Conservation (phyloP, 2,329 filamentous ascomycete species). For the Aspergillus udagawae region DNA sequence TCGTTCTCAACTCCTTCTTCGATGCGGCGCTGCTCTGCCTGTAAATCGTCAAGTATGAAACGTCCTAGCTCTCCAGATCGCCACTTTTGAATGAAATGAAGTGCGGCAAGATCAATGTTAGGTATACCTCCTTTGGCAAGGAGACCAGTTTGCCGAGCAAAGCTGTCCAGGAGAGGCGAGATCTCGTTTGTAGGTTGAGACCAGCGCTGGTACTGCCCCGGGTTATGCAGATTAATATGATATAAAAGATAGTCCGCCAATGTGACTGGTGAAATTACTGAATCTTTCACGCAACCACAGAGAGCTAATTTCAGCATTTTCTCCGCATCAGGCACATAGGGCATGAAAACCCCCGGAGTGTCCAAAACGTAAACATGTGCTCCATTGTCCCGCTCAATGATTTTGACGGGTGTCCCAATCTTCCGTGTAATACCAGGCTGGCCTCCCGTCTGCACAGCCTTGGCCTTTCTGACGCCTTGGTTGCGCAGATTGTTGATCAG, state of each 20-base stretch:
- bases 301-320: conserved; percentile 94
- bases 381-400: conserved; percentile 56
- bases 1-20: conserved; percentile 26
- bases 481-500: conserved; percentile 82
- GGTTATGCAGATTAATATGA: conserved; percentile 68
- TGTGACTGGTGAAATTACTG: conserved; percentile 70
- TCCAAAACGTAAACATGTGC: conserved; percentile 79
- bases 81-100: conserved; percentile 81
- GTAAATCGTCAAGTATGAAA: conserved; percentile 76
- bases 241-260: conserved; percentile 89
- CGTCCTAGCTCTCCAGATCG: conserved; percentile 69
- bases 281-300: conserved; percentile 86
- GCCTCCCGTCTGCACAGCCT: conserved; percentile 76
- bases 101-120: conserved; percentile 67
- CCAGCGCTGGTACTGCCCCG: conserved; percentile 60
- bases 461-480: conserved; percentile 60
- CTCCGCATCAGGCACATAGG: conserved; percentile 78
- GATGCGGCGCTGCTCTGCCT: conserved; percentile 54
- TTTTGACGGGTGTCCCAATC: conserved; percentile 76
- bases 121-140: conserved; percentile 68
- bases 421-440: conserved; percentile 89
- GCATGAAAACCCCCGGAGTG: conserved; percentile 92
- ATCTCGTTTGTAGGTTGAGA: conserved; percentile 78
- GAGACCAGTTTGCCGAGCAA: conserved; percentile 72
- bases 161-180: conserved; percentile 63